These are phyloP conservation scores for Fusarium sp. DNA, from an alignment of 2,329 filamentous ascomycete species.

Conservation along the genomic window DNA sequence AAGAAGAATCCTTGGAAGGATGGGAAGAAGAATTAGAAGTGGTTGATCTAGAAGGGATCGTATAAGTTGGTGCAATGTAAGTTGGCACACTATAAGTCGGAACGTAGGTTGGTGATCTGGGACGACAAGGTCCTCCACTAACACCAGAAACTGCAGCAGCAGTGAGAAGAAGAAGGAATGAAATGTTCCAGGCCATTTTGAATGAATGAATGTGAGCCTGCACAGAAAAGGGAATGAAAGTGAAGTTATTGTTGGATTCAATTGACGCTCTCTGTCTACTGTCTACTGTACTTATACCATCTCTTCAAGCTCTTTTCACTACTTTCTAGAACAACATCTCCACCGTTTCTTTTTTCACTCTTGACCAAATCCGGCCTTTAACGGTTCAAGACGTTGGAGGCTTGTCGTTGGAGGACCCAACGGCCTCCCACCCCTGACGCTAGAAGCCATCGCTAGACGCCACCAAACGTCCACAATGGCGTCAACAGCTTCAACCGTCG, in stretches of 20 bases:
- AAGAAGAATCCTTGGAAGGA: background rate
- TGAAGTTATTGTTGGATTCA: background rate
- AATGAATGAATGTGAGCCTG: slow-evolving; percentile 12
- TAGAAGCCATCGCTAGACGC: slow-evolving; percentile 26
- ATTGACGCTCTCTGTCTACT: background rate
- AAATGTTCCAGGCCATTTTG: slow-evolving; percentile 29
- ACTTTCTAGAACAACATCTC: slow-evolving; percentile 21
- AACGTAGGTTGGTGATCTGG: slow-evolving; percentile 19
- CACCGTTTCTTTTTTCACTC: background rate
- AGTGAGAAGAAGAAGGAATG: slow-evolving; percentile 29
- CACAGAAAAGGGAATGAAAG: slow-evolving; percentile 5
- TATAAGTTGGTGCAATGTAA: slow-evolving; percentile 21
- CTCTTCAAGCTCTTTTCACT: background rate
- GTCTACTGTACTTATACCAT: slow-evolving; percentile 10
- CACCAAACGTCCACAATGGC: slow-evolving; percentile 29
- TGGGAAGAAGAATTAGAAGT: background rate
- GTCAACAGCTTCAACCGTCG: slow-evolving; percentile 23
- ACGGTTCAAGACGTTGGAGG: slow-evolving; percentile 17
- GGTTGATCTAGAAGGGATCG: slow-evolving; percentile 10
- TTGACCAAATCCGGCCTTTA: slow-evolving; percentile 29
- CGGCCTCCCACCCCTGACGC: slow-evolving; percentile 23
- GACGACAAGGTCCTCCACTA: slow-evolving; percentile 27
- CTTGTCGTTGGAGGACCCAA: slow-evolving; percentile 9
- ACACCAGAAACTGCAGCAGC: slow-evolving; percentile 10
- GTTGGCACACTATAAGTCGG: slow-evolving; percentile 6